Evolutionary conservation across 208 protist genomes (phyloP).

Genomic region (Acanthamoeba rhysodes): DNA sequence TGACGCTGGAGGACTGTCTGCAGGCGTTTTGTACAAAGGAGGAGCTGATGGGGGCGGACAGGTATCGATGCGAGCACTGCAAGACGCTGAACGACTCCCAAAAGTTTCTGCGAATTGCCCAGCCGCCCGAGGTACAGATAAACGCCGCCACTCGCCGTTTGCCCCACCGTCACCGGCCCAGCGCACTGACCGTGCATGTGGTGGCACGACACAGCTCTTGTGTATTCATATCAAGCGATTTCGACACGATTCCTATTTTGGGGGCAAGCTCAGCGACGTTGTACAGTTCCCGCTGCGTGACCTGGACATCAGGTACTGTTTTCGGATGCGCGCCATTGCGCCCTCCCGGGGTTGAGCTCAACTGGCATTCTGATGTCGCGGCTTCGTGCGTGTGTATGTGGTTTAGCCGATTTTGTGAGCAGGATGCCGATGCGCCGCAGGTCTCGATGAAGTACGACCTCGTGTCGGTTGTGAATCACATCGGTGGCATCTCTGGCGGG

Average conservation of each 20-base stretch:
- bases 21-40: constrained; percentile 66
- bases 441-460: neutral
- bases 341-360: neutral
- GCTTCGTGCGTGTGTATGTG: neutral
- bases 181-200: neutral
- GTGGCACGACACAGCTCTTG: neutral
- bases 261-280: constrained; percentile 5
- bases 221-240: constrained; percentile 77
- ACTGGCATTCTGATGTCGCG: neutral
- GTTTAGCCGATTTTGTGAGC: neutral
- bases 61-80: constrained; percentile 77
- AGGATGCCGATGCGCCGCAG: neutral
- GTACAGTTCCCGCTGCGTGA: constrained; percentile 61
- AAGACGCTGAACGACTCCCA: constrained; percentile 26
- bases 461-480: constrained; percentile 45
- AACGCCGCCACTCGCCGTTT: no score
- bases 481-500: constrained; percentile 68
- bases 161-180: no score
- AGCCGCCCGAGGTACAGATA: constrained; percentile 9
- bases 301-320: neutral
- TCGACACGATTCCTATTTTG: constrained; percentile 70
- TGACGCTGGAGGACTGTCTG: constrained; percentile 74
- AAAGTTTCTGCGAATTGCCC: neutral
- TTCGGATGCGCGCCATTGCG: neutral
- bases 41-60: constrained; percentile 46